These are phyloP conservation scores for Eutrema salsugineum DNA, from an alignment of 441 rosid species.

Conservation along the genomic window DNA sequence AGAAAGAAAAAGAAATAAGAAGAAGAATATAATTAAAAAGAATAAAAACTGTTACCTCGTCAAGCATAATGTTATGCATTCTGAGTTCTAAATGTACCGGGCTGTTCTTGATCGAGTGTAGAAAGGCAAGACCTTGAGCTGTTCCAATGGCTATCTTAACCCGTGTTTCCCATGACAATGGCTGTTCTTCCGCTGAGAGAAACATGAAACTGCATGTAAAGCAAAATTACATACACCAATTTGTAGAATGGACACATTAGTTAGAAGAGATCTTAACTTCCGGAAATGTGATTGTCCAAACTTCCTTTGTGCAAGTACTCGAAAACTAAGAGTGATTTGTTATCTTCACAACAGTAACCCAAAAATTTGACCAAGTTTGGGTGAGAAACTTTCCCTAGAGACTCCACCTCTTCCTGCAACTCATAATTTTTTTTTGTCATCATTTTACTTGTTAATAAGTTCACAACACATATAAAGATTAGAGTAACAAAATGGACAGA, in stretches of 20 bases:
- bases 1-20: background rate
- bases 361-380: slow-evolving; percentile 4
- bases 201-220: background rate
- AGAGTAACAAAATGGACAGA: background rate
- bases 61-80: slow-evolving; percentile 2
- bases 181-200: background rate
- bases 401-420: slow-evolving; percentile 1
- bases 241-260: background rate
- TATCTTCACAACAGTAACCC: slow-evolving; percentile 14
- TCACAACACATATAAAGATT: background rate
- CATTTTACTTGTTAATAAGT: background rate
- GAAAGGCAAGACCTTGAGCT: slow-evolving; percentile 8
- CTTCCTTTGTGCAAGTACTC: background rate
- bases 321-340: slow-evolving; percentile 4
- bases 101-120: slow-evolving; percentile 1
- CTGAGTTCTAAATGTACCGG: background rate
- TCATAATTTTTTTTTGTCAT: background rate
- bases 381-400: background rate
- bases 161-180: background rate
- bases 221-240: background rate
- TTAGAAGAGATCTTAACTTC: slow-evolving; percentile 6
- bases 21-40: background rate
- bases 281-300: background rate
- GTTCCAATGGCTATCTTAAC: slow-evolving; percentile 1
- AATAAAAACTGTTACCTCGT: background rate